Evolutionary conservation across 2,329 filamentous ascomycete species (phyloP).

Genomic region (Aureobasidium sp.): DNA sequence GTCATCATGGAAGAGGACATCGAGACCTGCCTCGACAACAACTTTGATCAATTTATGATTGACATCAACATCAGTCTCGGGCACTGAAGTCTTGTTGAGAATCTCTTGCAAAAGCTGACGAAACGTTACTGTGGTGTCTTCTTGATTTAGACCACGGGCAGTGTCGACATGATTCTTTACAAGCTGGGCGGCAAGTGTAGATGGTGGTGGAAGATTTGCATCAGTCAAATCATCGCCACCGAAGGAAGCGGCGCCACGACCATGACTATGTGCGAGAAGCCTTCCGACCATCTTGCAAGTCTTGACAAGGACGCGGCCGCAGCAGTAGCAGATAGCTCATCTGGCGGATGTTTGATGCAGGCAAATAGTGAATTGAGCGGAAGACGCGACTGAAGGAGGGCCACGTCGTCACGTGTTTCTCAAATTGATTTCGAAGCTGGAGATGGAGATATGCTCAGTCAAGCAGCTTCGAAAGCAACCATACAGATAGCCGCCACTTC

Average conservation of each 20-base stretch:
- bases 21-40: constrained; percentile 70
- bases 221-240: constrained; percentile 16
- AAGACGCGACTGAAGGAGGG: constrained; percentile 4
- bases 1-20: constrained; percentile 60
- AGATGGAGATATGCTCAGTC: background rate
- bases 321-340: background rate
- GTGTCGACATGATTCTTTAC: constrained; percentile 66
- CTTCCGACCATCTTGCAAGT: constrained; percentile 18
- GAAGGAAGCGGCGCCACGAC: constrained; percentile 24
- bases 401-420: background rate
- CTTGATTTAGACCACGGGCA: constrained; percentile 3
- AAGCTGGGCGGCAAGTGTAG: constrained; percentile 80
- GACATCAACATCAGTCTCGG: constrained; percentile 62
- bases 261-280: constrained; percentile 1
- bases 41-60: constrained; percentile 84
- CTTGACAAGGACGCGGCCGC: background rate
- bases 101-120: constrained; percentile 65
- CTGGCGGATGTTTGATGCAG: background rate
- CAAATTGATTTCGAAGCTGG: background rate
- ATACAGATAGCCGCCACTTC: background rate
- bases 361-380: background rate
- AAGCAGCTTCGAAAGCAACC: background rate
- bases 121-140: constrained; percentile 51
- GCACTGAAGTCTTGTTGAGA: constrained; percentile 40
- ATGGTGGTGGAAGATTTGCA: constrained; percentile 49